These are phyloP conservation scores for Neopestalotiopsis sp. DNA, from an alignment of 2,329 filamentous ascomycete species.

Conservation along the genomic window DNA sequence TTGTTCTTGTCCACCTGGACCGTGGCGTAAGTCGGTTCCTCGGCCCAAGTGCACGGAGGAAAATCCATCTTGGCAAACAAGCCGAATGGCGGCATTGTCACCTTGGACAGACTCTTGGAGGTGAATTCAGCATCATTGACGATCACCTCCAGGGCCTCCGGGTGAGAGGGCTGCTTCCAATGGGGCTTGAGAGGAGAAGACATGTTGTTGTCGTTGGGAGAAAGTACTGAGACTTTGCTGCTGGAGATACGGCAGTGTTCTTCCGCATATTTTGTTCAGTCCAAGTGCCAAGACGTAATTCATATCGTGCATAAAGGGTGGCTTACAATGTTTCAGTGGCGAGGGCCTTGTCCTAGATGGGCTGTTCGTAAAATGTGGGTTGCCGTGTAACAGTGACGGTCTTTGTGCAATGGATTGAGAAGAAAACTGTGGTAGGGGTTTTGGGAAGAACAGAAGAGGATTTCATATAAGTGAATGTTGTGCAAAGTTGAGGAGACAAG, in stretches of 20 bases:
- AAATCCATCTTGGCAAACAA: conserved; percentile 71
- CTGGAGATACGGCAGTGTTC: not conserved
- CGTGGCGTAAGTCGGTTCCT: conserved; percentile 65
- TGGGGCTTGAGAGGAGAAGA: conserved; percentile 63
- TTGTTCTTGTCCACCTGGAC: conserved; percentile 62
- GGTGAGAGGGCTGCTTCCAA: conserved; percentile 67
- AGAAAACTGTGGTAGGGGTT: not conserved
- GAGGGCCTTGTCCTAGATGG: not conserved
- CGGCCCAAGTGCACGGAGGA: conserved; percentile 63
- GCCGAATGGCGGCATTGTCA: conserved; percentile 63
- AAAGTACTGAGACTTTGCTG: not conserved
- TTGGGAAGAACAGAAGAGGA: not conserved
- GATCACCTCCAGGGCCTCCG: conserved; percentile 61
- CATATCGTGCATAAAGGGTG: not conserved
- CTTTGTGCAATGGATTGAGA: not conserved
- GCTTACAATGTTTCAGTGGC: conserved; percentile 17
- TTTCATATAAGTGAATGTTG: not conserved
- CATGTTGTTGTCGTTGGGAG: conserved; percentile 20
- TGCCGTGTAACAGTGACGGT: not conserved
- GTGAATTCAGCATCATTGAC: conserved; percentile 59
- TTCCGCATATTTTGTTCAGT: not conserved
- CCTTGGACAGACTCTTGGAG: conserved; percentile 63
- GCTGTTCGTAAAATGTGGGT: not conserved
- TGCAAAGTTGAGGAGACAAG: not conserved
- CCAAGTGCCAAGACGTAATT: not conserved